Base-by-base conservation (phyloP, 83 land plant species). In the Thuja plicata region DNA sequence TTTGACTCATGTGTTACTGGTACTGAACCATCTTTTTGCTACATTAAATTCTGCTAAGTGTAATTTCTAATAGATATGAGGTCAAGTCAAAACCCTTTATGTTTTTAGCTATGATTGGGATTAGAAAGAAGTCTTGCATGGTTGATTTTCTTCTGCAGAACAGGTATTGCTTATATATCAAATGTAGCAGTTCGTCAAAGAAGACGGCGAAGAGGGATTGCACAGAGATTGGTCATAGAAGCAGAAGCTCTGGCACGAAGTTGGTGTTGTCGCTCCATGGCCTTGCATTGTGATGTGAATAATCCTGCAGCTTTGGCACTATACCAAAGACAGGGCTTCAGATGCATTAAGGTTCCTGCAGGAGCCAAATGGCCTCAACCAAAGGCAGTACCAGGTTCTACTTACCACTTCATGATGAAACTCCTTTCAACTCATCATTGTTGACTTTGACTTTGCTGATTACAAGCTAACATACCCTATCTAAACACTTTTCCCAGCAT, bases 201-300 rank as follows among this genome's bases (percentile, higher is more conserved):
- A 84, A 86, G 81, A 38, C 89, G 99, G 52, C 74, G 97, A 43
- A 96, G 93, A 89, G 99, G 97, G 37, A 94, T 97, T 83, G 97
- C 95, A 0, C 94, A 91, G 60, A 92, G 84, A 83, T 92, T 97
- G 2, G 86, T 97, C 19, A 92, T 87, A 76, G 91, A 94, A 88
- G 97, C 99, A 73, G 82, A 79, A 79, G 87, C 91, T 13, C 73
- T 91, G 87, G 97, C 99, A 10, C 80, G 62, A 80, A 89, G 90
- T 74, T 97, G 99, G 99, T 97, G 96, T 15, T 97, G 99, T 89
- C 95, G 96, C 41, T 94, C 99, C 55, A 91, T 97, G 40, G 96
- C 99, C 40, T 88, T 97, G 88, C 99, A 97, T 79, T 96, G 97
- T 87, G 99, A 96, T 76, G 78, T 79, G 30, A 89, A 86, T 88